Evolutionary conservation across 345 rosid species (phyloP).

Genomic region (Euclidium syriacum): DNA sequence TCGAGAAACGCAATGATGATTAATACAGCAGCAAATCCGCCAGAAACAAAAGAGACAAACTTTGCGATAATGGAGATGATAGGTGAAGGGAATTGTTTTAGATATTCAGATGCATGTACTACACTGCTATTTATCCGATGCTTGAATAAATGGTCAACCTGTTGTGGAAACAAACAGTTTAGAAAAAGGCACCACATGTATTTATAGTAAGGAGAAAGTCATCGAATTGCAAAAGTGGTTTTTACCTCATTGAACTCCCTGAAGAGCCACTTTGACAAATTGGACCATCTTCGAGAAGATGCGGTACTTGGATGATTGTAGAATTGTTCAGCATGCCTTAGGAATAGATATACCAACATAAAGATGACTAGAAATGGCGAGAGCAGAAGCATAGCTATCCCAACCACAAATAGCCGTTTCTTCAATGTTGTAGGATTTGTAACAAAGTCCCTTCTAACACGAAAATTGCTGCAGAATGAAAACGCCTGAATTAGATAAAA

Average conservation of each 20-base stretch:
- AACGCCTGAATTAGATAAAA: constrained; percentile 32
- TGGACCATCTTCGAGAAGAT: constrained; percentile 96
- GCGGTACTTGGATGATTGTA: constrained; percentile 98
- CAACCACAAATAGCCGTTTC: constrained; percentile 86
- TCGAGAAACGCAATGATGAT: constrained; percentile 95
- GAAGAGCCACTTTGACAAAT: constrained; percentile 90
- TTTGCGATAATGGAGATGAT: constrained; percentile 84
- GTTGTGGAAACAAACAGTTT: constrained; percentile 18
- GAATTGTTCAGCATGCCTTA: constrained; percentile 96
- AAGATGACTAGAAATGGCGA: constrained; percentile 96
- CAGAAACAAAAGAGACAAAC: constrained; percentile 91
- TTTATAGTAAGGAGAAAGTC: background rate
- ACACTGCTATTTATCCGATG: constrained; percentile 92
- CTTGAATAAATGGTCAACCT: constrained; percentile 99
- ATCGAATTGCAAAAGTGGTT: background rate
- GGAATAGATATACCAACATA: constrained; percentile 90
- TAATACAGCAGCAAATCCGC: constrained; percentile 95
- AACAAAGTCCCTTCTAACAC: constrained; percentile 80
- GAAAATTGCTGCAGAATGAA: constrained; percentile 71
- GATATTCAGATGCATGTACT: constrained; percentile 74
- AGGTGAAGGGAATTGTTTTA: constrained; percentile 90
- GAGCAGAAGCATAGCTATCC: constrained; percentile 80
- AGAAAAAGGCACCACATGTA: constrained; percentile 6
- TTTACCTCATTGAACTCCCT: constrained; percentile 97
- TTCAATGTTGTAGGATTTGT: constrained; percentile 70